phyloP scores from a whole-genome alignment of 2,329 filamentous ascomycete genomes.

The Alternaria alternata region DNA sequence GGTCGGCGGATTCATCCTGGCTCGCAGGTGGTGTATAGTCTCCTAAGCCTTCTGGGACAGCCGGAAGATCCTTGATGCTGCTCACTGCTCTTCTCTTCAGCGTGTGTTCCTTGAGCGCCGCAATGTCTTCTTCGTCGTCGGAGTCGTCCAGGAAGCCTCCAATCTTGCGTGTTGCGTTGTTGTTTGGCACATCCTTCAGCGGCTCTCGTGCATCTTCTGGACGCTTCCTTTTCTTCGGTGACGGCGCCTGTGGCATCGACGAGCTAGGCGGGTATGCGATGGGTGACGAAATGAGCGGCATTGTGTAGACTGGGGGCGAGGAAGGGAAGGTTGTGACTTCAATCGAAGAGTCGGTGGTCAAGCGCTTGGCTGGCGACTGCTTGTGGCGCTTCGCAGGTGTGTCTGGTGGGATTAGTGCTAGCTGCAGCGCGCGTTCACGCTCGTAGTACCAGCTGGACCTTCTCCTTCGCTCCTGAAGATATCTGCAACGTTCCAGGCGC shows the following conservation, averaged over 20 bases:
- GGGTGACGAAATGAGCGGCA: constrained; percentile 69
- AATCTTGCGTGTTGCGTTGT: constrained; percentile 45
- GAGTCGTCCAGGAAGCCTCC: constrained; percentile 53
- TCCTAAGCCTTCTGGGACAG: constrained; percentile 31
- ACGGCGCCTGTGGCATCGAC: constrained; percentile 42
- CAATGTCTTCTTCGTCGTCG: constrained; percentile 53
- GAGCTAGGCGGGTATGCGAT: constrained; percentile 64
- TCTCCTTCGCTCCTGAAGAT: constrained; percentile 61
- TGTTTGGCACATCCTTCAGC: constrained; percentile 43
- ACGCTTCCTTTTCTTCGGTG: constrained; percentile 52
- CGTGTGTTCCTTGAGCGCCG: constrained; percentile 49
- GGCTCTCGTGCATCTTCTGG: constrained; percentile 39
- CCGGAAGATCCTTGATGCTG: constrained; percentile 38
- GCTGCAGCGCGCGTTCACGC: constrained; percentile 3
- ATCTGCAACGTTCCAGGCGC: constrained; percentile 57
- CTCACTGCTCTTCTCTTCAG: constrained; percentile 46
- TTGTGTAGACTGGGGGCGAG: constrained; percentile 63
- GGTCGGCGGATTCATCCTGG: constrained; percentile 39
- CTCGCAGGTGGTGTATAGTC: constrained; percentile 48
- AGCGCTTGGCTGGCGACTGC: constrained; percentile 14
- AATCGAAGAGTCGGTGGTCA: constrained; percentile 23
- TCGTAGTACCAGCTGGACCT: constrained; percentile 42
- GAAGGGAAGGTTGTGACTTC: constrained; percentile 37
- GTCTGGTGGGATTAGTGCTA: constrained; percentile 40
- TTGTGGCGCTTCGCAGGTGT: constrained; percentile 41